Percentiles rank a stretch among this genome's conserved stretches.
phyloP scores from a whole-genome alignment of 202 grass and related monocot genomes.

The Panicum virgatum region DNA sequence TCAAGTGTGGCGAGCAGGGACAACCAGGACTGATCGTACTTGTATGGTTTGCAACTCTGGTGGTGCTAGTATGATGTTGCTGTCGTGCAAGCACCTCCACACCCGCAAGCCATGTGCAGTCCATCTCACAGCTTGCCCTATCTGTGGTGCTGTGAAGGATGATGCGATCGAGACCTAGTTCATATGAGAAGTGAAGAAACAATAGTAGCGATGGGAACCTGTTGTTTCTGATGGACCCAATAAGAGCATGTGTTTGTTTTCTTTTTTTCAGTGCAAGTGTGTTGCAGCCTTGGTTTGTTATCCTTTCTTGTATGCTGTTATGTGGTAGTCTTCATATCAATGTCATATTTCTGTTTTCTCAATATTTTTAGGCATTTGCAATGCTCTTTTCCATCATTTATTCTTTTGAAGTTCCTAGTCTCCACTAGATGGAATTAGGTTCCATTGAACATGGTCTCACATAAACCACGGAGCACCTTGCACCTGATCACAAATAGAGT shows the following conservation, averaged over 20 bases:
- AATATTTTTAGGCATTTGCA: neutral
- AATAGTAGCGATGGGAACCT: neutral
- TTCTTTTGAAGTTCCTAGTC: neutral
- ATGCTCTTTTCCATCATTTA: neutral
- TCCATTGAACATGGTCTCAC: neutral
- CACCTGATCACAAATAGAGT: neutral
- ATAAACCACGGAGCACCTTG: neutral
- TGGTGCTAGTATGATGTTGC: neutral
- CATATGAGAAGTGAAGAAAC: neutral
- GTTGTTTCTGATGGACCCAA: neutral
- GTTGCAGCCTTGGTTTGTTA: neutral
- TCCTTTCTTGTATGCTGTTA: neutral
- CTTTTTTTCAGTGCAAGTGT: neutral
- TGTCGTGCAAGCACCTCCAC: neutral
- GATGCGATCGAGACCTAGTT: neutral
- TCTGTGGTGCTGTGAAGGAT: neutral
- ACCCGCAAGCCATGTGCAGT: neutral
- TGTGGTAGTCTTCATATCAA: neutral
- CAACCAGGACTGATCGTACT: neutral
- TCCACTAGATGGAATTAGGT: neutral
- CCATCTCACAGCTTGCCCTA: neutral
- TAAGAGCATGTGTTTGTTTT: neutral
- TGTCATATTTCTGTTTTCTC: neutral
- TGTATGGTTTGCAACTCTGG: constrained; percentile 6
- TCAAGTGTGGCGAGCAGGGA: neutral